phyloP scores from a whole-genome alignment of 257 asterid species.

The Parsonsia alboflavescens region DNA sequence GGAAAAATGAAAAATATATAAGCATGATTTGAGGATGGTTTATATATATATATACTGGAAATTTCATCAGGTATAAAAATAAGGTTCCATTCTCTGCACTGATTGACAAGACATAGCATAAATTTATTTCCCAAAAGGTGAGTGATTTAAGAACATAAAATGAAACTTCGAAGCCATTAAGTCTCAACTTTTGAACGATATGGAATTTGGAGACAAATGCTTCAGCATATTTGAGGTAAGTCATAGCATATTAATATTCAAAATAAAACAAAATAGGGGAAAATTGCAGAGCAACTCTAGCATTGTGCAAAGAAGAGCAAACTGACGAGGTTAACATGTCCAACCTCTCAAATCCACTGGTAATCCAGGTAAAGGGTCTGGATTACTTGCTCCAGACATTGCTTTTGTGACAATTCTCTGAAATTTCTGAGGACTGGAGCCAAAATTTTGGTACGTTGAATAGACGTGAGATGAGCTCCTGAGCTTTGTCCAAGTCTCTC shows the following conservation, averaged over 20 bases:
- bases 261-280: neutral
- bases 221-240: neutral
- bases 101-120: neutral
- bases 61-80: neutral
- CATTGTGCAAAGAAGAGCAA: neutral
- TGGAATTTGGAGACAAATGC: neutral
- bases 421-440: constrained; percentile 20
- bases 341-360: constrained; percentile 86
- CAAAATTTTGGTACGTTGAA: constrained; percentile 27
- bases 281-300: neutral
- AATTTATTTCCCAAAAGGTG: neutral
- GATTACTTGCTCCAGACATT: constrained; percentile 50
- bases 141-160: neutral
- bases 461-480: constrained; percentile 43
- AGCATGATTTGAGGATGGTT: too few relatives aligned
- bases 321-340: neutral
- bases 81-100: neutral
- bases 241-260: neutral
- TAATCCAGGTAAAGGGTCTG: constrained; percentile 64
- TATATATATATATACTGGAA: neutral
- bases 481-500: constrained; percentile 36
- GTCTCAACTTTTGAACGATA: neutral
- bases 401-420: constrained; percentile 52
- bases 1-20: too few relatives aligned
- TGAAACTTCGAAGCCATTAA: neutral